Conservation (phyloP, 2,329 filamentous ascomycete species). For the Fusarium incarnatum region DNA sequence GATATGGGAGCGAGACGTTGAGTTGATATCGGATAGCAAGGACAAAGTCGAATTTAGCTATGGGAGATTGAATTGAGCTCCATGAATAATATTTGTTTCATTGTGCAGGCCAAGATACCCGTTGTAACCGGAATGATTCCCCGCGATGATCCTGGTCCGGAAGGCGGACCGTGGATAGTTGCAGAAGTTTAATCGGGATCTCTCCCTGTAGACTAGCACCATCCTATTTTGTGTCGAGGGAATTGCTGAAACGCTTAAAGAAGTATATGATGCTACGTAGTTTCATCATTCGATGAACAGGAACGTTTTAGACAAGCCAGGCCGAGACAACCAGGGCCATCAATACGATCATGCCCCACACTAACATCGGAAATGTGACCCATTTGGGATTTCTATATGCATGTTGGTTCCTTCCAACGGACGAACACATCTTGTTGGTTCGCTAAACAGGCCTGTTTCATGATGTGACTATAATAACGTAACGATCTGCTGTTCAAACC, state of each 20-base stretch:
- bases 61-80: too few relatives aligned
- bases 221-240: too few relatives aligned
- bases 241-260: too few relatives aligned
- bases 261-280: too few relatives aligned
- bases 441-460: background rate
- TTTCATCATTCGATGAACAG: too few relatives aligned
- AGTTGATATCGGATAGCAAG: background rate
- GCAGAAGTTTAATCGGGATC: too few relatives aligned
- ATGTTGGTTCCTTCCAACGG: background rate
- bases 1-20: background rate
- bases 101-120: background rate
- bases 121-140: background rate
- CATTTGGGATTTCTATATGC: background rate
- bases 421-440: background rate
- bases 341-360: background rate
- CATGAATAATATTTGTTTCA: too few relatives aligned
- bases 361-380: background rate
- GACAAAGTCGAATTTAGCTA: too few relatives aligned
- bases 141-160: background rate
- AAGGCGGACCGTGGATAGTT: background rate
- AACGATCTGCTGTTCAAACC: background rate
- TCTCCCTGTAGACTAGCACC: too few relatives aligned
- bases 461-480: background rate
- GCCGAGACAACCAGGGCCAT: background rate
- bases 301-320: too few relatives aligned